Evolutionary conservation across 345 rosid genomes (phyloP), one percentile per base, ranked within the genome.

Genomic region (Rhodamnia rubescens): DNA sequence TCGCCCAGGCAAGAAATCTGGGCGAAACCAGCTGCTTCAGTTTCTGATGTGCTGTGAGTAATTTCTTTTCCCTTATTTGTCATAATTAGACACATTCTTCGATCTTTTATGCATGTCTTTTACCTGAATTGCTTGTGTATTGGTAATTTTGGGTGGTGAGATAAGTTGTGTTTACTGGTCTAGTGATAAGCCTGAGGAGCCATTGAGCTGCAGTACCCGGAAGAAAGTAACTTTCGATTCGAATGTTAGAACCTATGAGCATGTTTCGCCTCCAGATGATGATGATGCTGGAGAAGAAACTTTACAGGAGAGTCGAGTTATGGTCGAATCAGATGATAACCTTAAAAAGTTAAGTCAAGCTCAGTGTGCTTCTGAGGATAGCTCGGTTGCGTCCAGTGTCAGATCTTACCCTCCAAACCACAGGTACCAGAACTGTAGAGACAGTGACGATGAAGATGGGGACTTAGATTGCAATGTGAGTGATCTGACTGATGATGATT

Each of bases 201-300:
- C 84, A 85, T 84, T 88, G 75, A 86, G 89, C 87, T 87, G 85
- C 86, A 86, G 88, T 88, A 40, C 88, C 88, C 85, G 88, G 40
- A 96, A 94, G 92, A 96, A 92, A 91, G 99, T 96, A 26, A 94
- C 97, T 4, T 98, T 96, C 75, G 94, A 95, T 88, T 86, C 94
- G 47, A 84, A 92, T 87, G 92, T 96, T 89, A 88, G 83, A 86
- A 92, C 98, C 20, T 92, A 93, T 84, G 99, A 96, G 69, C 93
- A 88, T 82, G 89, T 92, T 89, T 88, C 74, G 24, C 52, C 87
- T 14, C 87, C 91, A 74, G 95, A 94, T 83, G 95, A 94, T 86
- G 91, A 90, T 21, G 57, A 84, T 78, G 75, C 88, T 21, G 57
- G 74, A 51, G 92, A 89, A 54, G 78, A 51, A 58, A 47, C 32